Base-by-base conservation (phyloP, 73 alveolate species). In the Symbiodinium natans region DNA sequence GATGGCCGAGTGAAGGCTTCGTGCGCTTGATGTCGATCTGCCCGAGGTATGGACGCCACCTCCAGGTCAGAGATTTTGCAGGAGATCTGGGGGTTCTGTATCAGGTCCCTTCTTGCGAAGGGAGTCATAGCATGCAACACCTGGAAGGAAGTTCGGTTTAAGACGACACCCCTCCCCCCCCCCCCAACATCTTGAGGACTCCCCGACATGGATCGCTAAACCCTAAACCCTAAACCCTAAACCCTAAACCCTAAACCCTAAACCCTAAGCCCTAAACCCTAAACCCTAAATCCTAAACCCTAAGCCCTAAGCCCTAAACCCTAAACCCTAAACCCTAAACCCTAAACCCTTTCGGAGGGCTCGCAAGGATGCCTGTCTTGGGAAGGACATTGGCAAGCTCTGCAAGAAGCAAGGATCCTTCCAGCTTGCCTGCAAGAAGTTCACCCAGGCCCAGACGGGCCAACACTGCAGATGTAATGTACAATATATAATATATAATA, bases 401-500 rank as follows among this genome's bases (percentile, higher is more conserved):
- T 99, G 99, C 98, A 99, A 99, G 99, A 99, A 99, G 48, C 99
- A 99, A 96, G 99, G 99, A 27, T 99, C 99, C 99, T 99, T 99
- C 99, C 99, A 94, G 93, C 99, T 99, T 83, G 99, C 99, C 3
- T 99, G 99, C 98, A 99, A 99, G 99, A 98, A 99, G 83, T 99
- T 99, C 99, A 99, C 99, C 41, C 99, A 99, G 99, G 99, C 99
- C 31, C 52, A 46, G 71, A 23, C 71, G 71, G 6, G 71, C 6
- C n/a, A 52, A 29, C 71, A 4, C 6, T 52, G 71, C 71, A 10
- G 59, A 46, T 15, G 31, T 8, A 52, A 23, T 52, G 71, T 52
- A n/a, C n/a, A n/a, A n/a, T n/a, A n/a, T n/a, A n/a, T n/a, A n/a
- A n/a, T n/a, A n/a, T n/a, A n/a, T n/a, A n/a, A n/a, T n/a, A n/a